phyloP scores from a whole-genome alignment of 2,329 filamentous ascomycete species.

The Pseudogymnoascus sp. region DNA sequence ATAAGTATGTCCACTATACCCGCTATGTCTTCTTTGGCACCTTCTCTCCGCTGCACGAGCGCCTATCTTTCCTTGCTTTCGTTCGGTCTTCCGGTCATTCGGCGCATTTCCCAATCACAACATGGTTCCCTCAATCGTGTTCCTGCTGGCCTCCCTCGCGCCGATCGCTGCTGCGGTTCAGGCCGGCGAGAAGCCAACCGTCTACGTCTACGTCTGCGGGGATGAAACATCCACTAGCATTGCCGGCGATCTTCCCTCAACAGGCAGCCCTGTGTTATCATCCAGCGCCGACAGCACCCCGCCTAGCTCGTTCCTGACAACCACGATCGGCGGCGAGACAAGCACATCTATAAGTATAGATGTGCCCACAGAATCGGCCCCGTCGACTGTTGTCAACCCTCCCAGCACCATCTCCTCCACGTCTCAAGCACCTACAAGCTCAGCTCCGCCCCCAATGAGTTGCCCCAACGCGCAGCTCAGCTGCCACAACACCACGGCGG shows the following conservation, averaged over 20 bases:
- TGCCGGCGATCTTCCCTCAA: not conserved
- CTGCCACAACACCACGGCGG: constrained; percentile 55
- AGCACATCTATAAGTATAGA: constrained; percentile 9
- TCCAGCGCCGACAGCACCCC: not conserved
- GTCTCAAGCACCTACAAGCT: not conserved
- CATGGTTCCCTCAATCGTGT: not conserved
- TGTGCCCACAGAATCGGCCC: not conserved
- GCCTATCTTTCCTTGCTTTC: constrained; percentile 3
- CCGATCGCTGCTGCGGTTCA: constrained; percentile 4
- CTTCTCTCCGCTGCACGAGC: constrained; percentile 1
- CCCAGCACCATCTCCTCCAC: constrained; percentile 15
- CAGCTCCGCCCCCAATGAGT: constrained; percentile 16
- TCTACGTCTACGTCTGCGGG: constrained; percentile 2
- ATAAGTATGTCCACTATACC: not conserved
- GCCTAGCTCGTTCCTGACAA: not conserved
- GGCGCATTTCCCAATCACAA: constrained; percentile 3
- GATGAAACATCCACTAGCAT: not conserved
- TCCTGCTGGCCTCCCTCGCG: not conserved
- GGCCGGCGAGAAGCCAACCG: constrained; percentile 3
- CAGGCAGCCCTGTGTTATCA: not conserved
- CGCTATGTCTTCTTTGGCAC: not conserved
- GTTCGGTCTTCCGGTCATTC: not conserved
- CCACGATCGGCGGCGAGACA: not conserved
- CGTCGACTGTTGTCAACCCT: constrained; percentile 12
- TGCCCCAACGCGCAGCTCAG: constrained; percentile 38